phyloP scores from a whole-genome alignment of 2,329 filamentous ascomycete species.

The Verticillium alfalfae region DNA sequence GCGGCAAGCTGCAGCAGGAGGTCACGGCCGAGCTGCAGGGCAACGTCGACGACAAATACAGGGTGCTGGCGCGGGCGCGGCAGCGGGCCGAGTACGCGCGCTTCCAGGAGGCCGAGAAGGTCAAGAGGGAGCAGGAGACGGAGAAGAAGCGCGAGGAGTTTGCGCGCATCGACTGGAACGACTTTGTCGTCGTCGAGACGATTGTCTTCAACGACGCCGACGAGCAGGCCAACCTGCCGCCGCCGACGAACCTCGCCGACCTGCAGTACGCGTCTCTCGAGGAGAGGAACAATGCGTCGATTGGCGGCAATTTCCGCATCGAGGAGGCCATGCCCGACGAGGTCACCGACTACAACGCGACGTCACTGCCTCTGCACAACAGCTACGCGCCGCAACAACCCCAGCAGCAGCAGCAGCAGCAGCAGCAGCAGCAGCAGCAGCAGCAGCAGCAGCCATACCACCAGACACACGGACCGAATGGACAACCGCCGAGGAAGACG shows the following conservation, averaged over 20 bases:
- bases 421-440: background rate
- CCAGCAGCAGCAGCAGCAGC: background rate
- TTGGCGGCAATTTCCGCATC: constrained; percentile 75
- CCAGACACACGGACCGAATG: constrained; percentile 18
- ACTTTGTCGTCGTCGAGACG: constrained; percentile 93
- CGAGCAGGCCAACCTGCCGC: constrained; percentile 78
- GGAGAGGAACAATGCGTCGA: constrained; percentile 86
- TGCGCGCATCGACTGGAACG: constrained; percentile 94
- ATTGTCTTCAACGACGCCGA: constrained; percentile 88
- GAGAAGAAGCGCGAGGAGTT: constrained; percentile 73
- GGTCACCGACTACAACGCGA: constrained; percentile 52
- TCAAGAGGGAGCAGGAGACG: constrained; percentile 81
- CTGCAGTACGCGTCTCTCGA: constrained; percentile 92
- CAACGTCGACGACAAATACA: constrained; percentile 74
- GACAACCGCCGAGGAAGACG: constrained; percentile 24
- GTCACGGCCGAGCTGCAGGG: constrained; percentile 67
- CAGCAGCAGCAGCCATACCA: constrained; percentile 1
- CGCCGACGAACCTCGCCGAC: constrained; percentile 84
- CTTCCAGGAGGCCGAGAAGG: constrained; percentile 77
- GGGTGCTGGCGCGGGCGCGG: constrained; percentile 74
- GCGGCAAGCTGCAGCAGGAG: constrained; percentile 64
- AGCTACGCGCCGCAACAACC: constrained; percentile 31
- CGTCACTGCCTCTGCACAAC: constrained; percentile 40
- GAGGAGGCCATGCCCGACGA: constrained; percentile 92
- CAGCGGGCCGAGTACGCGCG: constrained; percentile 84